phyloP scores from a whole-genome alignment of 306 rosid genomes.

The Casuarina glauca region DNA sequence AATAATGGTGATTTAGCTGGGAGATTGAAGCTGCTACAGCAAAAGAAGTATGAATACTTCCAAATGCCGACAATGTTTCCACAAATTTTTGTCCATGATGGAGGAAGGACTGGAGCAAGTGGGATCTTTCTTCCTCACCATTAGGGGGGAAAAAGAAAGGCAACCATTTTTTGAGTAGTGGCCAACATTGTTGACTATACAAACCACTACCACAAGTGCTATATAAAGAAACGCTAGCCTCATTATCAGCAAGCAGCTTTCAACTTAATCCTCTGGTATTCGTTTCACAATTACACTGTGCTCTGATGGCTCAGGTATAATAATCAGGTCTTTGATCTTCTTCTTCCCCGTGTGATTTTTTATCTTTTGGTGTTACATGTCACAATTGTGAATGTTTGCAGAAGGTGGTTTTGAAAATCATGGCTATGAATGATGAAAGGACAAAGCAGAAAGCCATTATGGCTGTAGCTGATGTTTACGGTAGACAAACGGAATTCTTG shows the following conservation, averaged over 20 bases:
- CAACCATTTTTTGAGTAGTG: not conserved
- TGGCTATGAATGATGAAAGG: constrained; percentile 30
- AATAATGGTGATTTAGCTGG: no score
- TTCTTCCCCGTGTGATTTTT: no score
- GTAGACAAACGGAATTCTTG: not conserved
- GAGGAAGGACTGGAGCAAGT: not conserved
- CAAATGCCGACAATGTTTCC: no score
- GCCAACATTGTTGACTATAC: not conserved
- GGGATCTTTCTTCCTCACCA: not conserved
- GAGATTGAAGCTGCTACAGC: no score
- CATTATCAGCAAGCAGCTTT: no score
- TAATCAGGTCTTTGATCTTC: no score
- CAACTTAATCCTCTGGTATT: no score
- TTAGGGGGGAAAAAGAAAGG: not conserved
- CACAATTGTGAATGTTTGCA: not conserved
- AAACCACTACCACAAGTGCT: no score
- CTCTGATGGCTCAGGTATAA: constrained; percentile 2
- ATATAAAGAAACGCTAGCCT: no score
- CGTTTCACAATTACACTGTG: not conserved
- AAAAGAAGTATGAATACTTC: no score
- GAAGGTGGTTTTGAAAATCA: constrained; percentile 28
- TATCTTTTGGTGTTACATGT: no score
- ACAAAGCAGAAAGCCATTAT: constrained; percentile 27
- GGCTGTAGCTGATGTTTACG: constrained; percentile 25
- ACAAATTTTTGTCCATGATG: no score